A percentile compares a stretch with the other conserved stretches of the same genome.
Evolutionary conservation across 768 basidiomycete species (phyloP).

Genomic region (Psilocybe tampanensis): DNA sequence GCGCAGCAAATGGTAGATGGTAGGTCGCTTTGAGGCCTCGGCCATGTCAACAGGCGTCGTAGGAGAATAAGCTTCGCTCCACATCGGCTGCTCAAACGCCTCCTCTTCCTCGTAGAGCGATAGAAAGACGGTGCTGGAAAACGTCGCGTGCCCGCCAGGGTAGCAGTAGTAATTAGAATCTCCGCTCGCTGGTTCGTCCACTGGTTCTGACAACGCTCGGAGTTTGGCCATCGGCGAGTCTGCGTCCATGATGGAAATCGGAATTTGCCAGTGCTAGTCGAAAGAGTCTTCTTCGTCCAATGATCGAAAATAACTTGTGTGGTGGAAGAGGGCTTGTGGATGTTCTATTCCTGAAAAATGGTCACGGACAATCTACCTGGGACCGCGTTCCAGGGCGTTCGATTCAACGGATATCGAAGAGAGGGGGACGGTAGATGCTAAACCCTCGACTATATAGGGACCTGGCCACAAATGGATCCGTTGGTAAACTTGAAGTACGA

Average conservation of each 20-base stretch:
- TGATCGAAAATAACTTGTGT: neutral
- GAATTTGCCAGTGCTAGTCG: neutral
- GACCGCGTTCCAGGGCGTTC: neutral
- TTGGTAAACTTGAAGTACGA: neutral
- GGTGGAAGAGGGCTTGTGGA: neutral
- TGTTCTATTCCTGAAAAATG: neutral
- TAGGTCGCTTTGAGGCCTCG: conserved; percentile 12
- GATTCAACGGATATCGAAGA: neutral
- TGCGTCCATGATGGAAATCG: neutral
- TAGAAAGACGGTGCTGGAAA: conserved; percentile 18
- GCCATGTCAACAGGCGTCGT: neutral
- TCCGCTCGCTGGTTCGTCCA: neutral
- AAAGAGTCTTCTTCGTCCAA: neutral
- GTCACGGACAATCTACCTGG: neutral
- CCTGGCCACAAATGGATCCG: neutral
- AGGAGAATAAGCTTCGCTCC: conserved; percentile 3
- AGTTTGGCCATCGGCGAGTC: neutral
- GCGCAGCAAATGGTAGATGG: conserved; percentile 20
- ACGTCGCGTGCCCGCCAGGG: conserved; percentile 17
- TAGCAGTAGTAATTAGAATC: conserved; percentile 13
- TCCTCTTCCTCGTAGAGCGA: conserved; percentile 28
- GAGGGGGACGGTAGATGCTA: neutral
- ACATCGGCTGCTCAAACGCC: conserved; percentile 11
- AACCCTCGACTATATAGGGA: conserved; percentile 5
- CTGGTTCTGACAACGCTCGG: neutral